A percentile compares a stretch with the other conserved stretches of the same genome.
Evolutionary conservation across 306 rosid genomes (phyloP).

Genomic region (Acmispon strigosus): DNA sequence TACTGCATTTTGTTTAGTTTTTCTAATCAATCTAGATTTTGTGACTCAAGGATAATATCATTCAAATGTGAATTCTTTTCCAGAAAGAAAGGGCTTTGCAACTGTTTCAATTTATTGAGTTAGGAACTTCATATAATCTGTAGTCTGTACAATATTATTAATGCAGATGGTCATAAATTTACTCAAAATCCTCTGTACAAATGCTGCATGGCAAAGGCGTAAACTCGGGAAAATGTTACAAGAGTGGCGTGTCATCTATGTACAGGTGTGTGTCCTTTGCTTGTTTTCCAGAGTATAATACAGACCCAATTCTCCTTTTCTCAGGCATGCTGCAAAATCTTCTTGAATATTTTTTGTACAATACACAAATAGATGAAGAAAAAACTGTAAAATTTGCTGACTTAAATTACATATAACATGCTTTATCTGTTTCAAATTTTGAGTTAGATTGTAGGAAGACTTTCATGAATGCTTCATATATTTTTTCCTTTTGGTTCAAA

Average conservation of each 20-base stretch:
- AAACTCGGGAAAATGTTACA: slow-evolving; percentile 94
- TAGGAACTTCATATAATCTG: slow-evolving; percentile 21
- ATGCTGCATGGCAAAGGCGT: slow-evolving; percentile 97
- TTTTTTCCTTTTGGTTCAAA: background rate
- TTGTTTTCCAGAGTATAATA: background rate
- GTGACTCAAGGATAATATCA: background rate
- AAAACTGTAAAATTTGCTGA: background rate
- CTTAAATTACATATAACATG: background rate
- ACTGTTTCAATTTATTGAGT: background rate
- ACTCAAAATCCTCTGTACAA: slow-evolving; percentile 84
- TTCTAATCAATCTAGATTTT: slow-evolving; percentile 13
- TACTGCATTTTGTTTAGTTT: background rate
- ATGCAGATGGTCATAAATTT: slow-evolving; percentile 75
- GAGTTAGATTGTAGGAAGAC: background rate
- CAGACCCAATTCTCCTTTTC: background rate
- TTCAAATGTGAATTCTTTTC: background rate
- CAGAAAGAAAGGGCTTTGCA: background rate
- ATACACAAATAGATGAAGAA: background rate
- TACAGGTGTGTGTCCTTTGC: slow-evolving; percentile 56
- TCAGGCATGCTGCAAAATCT: background rate
- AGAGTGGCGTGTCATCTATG: slow-evolving; percentile 82
- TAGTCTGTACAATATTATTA: slow-evolving; percentile 23
- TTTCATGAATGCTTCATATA: background rate
- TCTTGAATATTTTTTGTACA: background rate
- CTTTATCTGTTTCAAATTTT: background rate